Conservation (phyloP, 169 alveolate genomes). For the Plasmodium sp. region DNA sequence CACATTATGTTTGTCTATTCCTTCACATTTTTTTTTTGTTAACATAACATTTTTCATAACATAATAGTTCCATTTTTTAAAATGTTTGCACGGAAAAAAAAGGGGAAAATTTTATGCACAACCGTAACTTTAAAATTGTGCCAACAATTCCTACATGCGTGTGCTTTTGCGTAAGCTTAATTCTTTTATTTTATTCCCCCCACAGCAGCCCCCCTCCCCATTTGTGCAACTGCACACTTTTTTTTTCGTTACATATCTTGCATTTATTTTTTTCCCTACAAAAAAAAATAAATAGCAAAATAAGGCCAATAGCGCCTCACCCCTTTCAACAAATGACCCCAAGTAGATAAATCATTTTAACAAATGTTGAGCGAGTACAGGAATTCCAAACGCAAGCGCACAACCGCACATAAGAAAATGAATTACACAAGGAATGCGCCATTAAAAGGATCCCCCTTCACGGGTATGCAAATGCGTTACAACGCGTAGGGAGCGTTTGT, state of each 20-base stretch:
- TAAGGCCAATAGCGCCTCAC: neutral
- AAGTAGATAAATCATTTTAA: neutral
- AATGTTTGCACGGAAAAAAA: neutral
- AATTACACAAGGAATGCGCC: neutral
- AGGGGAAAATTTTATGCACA: neutral
- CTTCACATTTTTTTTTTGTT: neutral
- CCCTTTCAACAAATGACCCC: neutral
- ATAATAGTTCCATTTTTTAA: neutral
- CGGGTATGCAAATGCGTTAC: slow-evolving; percentile 3
- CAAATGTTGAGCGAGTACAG: neutral
- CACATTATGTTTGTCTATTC: neutral
- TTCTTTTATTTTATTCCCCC: neutral
- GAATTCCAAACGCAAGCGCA: neutral
- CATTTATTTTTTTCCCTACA: neutral
- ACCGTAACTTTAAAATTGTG: neutral
- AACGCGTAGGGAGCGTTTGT: neutral
- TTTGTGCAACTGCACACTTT: neutral
- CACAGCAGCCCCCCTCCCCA: neutral
- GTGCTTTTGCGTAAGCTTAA: neutral
- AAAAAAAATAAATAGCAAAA: neutral
- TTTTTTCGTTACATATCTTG: neutral
- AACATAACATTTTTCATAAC: neutral
- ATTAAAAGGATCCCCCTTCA: neutral
- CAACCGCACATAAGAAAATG: neutral
- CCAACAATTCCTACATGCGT: neutral